Base-by-base conservation (phyloP, 1,139 yeast genomes). In the Pneumocystis carinii region DNA sequence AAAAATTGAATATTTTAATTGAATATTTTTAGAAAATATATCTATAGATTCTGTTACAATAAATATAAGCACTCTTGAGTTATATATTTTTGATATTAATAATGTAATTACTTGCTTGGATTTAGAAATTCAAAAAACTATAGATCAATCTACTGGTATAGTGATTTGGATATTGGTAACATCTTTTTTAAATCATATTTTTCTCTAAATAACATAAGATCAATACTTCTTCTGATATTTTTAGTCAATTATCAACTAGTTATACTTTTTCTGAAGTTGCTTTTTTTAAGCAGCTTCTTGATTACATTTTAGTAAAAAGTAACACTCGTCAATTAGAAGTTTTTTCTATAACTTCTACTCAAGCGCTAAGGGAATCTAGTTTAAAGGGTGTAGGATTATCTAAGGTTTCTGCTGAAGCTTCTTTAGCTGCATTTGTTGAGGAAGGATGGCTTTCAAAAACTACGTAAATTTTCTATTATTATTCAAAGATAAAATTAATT, bases 361-460 rank as follows among this genome's bases (percentile, higher is more conserved):
- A 57, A 24, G 59, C 59, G 10, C 14, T 57, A 57, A 37, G 14
- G 8, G 42, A 57, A 12, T 17, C 59, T 6, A 24, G n/a, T 24
- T 8, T 48, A 24, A 57, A 29, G n/a, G 24, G 32, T 57, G 29
- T 17, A 19, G 59, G 59, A 10, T 39, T 57, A 19, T 37, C 42
- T 7, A 57, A 37, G 15, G 29, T 29, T 57, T 37, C 59, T 10
- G 59, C 59, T 37, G 59, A 57, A 14, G 42, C 41, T 39, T 57
- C 42, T 37, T 39, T 57, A 19, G 29, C 59, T 12, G 32, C 41
- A 29, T 39, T 57, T 57, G 59, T 57, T 37, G 42, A 57, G n/a
- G 59, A 39, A 17, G 59, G 42, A 57, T 57, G 59, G 59, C 59
- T 57, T 37, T 57, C 32, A 24, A 48, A 48, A 48, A 48, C 55